Base-by-base conservation (phyloP, 2,329 filamentous ascomycete species). In the Cladobotryum protrusum region DNA sequence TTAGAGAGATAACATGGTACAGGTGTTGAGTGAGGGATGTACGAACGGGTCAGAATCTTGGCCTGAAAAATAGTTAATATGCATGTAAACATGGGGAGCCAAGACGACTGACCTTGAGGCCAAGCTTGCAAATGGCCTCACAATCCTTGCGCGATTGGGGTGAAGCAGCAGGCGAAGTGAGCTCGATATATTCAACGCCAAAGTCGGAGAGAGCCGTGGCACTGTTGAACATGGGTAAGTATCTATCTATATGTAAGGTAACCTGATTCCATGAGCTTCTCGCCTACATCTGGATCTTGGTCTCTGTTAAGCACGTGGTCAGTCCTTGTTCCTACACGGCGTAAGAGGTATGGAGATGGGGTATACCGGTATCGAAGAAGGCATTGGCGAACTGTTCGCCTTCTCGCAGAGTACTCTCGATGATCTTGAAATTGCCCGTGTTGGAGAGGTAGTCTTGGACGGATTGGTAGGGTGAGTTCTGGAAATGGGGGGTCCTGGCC, bases 121-220 rank as follows among this genome's bases (percentile, higher is more conserved):
- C 90, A 48, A 96, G 86, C 78, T 91, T 89, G 86, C 89, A 95
- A 64, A 96, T 96, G 50, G 85, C 84, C 73, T 93, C 86, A 70
- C 89, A 96, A 73, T 96, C 92, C 63, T 75, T 71, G 67, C 85
- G 82, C 48, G 89, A 95, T 72, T 95, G 89, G 73, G 89, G 85
- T 13, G 86, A 91, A 48, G 90, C 86, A 55, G 85, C 88, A 36
- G 91, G 91, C 54, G 79, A 86, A 52, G 91, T 96, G 61, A 96
- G 77, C 72, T 96, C 90, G 12, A 66, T 61, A 20, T 62, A 65
- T 1, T 65, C 58, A 11, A 57, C 54, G 8, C 59, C 89, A 61
- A 95, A 95, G 33, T 88, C 52, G 19, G 58, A 56, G 5, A 58
- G 49, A 7, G 60, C 56, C 20, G 44, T 47, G 2, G 60, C 57